Conservation (phyloP, 306 rosid species). For the Glycyrrhiza uralensis region DNA sequence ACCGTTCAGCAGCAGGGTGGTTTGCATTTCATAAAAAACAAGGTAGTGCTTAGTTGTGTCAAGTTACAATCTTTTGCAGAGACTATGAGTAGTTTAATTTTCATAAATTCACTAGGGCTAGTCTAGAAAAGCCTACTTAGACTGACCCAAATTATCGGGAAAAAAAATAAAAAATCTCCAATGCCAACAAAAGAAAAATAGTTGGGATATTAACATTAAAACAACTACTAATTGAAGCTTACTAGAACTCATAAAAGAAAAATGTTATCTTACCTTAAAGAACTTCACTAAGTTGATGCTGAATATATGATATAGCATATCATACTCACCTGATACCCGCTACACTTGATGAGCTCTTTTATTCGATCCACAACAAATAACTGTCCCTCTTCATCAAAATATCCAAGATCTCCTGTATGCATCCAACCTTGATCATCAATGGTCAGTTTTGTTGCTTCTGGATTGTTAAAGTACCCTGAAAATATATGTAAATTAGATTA, state of each 20-base stretch:
- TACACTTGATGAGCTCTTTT: constrained; percentile 50
- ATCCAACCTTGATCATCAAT: constrained; percentile 46
- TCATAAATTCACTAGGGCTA: background rate
- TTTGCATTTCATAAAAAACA: no score
- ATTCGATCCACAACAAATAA: constrained; percentile 47
- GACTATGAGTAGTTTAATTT: background rate
- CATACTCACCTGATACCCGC: constrained; percentile 38
- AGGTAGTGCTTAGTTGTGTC: no score
- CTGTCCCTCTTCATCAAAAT: constrained; percentile 42
- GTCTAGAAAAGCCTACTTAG: background rate
- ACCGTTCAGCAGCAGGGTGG: no score
- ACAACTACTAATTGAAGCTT: background rate
- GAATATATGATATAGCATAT: background rate
- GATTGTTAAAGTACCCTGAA: constrained; percentile 47
- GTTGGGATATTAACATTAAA: background rate
- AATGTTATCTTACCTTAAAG: background rate
- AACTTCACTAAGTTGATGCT: background rate
- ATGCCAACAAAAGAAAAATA: no score
- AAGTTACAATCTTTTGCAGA: background rate
- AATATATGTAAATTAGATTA: background rate
- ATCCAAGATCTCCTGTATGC: constrained; percentile 48
- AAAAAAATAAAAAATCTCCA: no score
- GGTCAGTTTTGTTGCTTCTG: constrained; percentile 38
- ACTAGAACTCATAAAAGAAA: background rate
- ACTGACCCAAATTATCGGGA: background rate